Conservation (phyloP, 495 filamentous ascomycete species). For the Articulospora tetracladia region DNA sequence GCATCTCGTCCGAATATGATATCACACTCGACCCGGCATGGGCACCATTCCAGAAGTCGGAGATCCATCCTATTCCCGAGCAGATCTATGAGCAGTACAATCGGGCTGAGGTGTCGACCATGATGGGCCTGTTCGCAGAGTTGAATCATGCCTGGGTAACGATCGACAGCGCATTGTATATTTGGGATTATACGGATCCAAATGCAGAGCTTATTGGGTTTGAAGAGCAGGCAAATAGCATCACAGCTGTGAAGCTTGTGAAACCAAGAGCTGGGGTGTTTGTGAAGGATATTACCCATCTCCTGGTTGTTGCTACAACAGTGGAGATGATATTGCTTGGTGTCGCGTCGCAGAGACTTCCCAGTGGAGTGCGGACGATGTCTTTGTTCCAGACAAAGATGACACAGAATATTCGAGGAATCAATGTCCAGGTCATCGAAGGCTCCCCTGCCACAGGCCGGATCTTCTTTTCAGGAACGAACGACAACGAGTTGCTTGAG, state of each 20-base stretch:
- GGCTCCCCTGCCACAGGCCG: constrained; percentile 74
- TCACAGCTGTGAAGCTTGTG: constrained; percentile 79
- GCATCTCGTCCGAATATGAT: constrained; percentile 89
- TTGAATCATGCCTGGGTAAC: constrained; percentile 92
- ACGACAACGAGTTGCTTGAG: constrained; percentile 84
- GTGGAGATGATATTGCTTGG: constrained; percentile 80
- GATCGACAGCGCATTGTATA: constrained; percentile 91
- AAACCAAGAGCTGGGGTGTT: constrained; percentile 81
- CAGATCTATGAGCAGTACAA: constrained; percentile 88
- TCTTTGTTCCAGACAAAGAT: constrained; percentile 81
- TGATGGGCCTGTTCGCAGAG: constrained; percentile 90
- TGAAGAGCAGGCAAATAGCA: constrained; percentile 81
- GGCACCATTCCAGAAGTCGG: constrained; percentile 82
- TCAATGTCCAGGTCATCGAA: constrained; percentile 70
- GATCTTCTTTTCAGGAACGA: constrained; percentile 84
- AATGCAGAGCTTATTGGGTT: constrained; percentile 87
- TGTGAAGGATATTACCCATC: constrained; percentile 72
- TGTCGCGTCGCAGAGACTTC: constrained; percentile 57
- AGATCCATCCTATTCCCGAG: constrained; percentile 82
- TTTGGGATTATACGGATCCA: constrained; percentile 94
- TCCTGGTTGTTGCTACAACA: constrained; percentile 84
- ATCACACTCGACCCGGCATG: constrained; percentile 62
- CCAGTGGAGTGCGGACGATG: constrained; percentile 61
- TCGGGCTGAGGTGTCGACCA: constrained; percentile 71
- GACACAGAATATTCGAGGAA: constrained; percentile 64